Conservation (phyloP, 2,329 filamentous ascomycete species). For the Cladophialophora exuberans region DNA sequence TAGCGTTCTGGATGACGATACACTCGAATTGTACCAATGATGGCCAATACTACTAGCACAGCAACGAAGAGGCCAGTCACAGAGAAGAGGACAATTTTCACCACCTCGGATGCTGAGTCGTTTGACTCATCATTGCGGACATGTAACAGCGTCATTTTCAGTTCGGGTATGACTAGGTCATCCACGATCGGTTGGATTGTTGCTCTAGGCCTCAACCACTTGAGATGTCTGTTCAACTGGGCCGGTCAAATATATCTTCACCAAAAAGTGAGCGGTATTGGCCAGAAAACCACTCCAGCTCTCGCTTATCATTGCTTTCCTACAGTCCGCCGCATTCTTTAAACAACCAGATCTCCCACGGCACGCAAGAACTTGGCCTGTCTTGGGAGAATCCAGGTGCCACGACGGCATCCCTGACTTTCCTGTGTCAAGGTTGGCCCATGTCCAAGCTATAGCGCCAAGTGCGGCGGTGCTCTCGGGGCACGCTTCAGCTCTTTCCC, state of each 20-base stretch:
- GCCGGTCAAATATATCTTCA: not conserved
- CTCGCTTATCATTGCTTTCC: too few species aligned
- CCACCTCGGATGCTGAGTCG: not conserved
- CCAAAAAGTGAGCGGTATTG: too few species aligned
- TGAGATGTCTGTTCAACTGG: not conserved
- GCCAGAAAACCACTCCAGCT: too few species aligned
- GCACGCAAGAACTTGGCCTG: not conserved
- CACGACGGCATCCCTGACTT: not conserved
- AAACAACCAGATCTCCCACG: too few species aligned
- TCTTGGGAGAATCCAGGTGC: not conserved
- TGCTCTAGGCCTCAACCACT: not conserved
- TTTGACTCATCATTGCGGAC: not conserved
- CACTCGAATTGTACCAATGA: conserved; percentile 3
- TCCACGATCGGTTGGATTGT: not conserved
- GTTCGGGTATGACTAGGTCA: not conserved
- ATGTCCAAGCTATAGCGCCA: not conserved
- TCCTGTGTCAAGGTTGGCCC: not conserved
- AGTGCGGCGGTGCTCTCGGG: not conserved
- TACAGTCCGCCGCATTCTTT: too few species aligned
- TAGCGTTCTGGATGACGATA: conserved; percentile 12
- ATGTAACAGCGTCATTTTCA: not conserved
- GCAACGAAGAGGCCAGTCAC: conserved; percentile 6
- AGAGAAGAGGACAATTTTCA: conserved; percentile 10
- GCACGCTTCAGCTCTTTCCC: not conserved
- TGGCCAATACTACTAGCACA: not conserved